These are phyloP conservation scores for Cardamine chenopodiifolia DNA, from an alignment of 345 rosid species.

Conservation along the genomic window DNA sequence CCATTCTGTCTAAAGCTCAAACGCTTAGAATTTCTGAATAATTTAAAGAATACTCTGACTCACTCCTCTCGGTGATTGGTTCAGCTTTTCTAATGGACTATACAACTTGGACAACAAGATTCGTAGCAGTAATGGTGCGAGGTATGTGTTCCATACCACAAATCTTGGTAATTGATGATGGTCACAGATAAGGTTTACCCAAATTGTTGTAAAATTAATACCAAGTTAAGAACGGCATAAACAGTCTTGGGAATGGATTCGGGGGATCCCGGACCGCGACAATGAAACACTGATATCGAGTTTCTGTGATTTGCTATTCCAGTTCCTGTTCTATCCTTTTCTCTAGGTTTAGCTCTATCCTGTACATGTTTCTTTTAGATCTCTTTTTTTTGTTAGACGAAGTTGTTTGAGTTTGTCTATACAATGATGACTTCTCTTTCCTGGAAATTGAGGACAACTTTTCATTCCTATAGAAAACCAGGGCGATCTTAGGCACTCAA, in stretches of 20 bases:
- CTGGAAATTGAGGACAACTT: background rate
- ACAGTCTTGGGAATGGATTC: too few species aligned
- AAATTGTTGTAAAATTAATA: background rate
- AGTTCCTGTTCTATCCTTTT: background rate
- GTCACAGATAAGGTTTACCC: background rate
- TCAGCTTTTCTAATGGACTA: constrained; percentile 55
- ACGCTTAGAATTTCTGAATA: background rate
- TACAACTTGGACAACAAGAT: constrained; percentile 43
- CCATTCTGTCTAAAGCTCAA: background rate
- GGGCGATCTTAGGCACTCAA: constrained; percentile 3
- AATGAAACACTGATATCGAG: too few species aligned
- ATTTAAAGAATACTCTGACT: background rate
- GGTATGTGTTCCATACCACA: constrained; percentile 38
- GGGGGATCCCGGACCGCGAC: too few species aligned
- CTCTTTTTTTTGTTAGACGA: background rate
- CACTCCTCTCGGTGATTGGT: constrained; percentile 8
- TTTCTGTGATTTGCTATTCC: too few species aligned
- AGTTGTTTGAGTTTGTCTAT: constrained; percentile 6
- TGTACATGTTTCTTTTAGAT: background rate
- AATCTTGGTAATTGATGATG: background rate
- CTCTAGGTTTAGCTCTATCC: background rate
- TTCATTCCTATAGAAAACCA: constrained; percentile 3
- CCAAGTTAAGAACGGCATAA: background rate
- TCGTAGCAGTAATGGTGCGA: constrained; percentile 25
- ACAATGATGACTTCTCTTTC: constrained; percentile 1